Evolutionary conservation across 495 filamentous ascomycete genomes (phyloP), one percentile per base, ranked within the genome.

Genomic region (Zalerion maritima): DNA sequence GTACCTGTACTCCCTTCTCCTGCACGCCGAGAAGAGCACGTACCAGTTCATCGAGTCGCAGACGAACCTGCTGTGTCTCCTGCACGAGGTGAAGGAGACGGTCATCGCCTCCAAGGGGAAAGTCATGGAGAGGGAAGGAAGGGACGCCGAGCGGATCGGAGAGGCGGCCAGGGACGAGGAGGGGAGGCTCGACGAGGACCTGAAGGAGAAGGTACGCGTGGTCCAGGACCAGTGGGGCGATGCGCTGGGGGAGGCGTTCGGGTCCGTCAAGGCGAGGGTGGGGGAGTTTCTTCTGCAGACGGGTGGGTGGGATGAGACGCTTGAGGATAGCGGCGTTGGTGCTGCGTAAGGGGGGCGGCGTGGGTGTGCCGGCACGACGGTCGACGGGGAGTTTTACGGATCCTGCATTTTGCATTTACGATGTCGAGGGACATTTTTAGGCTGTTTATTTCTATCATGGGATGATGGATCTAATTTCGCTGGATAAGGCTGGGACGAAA

Each of bases 1-100:
- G 50, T 97, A 97, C 41, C 67, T 97, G 1, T 81, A 82, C 43
- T 73, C 69, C 14, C 60, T 96, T 30, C 64, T 97, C 11, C 61
- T 67, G 10, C 86, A 94, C 43, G 81, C 85, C 3, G 82, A 89
- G 50, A 89, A 82, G 54, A 79, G 73, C 29, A 83, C 80, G 14
- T 94, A 93, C 45, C 87, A 94, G 54, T 94, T 89, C 53, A 94
- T 97, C 36, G 89, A 97, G 58, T 75, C 68, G 3, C 87, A 97
- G 62, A 85, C 71, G 14, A 94, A 97, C 38, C 57, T 94, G 9
- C 65, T 96, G n/a, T 94, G 86, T 39, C 53, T 94, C 14, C 52
- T 94, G 41, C 89, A 97, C 43, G 89, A 94, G 52, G 84, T 94
- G 15, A 82, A 83, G 44, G 81, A 78, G 21, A 77, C 74, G 3